phyloP scores from a whole-genome alignment of 176 grass and related monocot genomes.

The Cenchrus fungigraminus region DNA sequence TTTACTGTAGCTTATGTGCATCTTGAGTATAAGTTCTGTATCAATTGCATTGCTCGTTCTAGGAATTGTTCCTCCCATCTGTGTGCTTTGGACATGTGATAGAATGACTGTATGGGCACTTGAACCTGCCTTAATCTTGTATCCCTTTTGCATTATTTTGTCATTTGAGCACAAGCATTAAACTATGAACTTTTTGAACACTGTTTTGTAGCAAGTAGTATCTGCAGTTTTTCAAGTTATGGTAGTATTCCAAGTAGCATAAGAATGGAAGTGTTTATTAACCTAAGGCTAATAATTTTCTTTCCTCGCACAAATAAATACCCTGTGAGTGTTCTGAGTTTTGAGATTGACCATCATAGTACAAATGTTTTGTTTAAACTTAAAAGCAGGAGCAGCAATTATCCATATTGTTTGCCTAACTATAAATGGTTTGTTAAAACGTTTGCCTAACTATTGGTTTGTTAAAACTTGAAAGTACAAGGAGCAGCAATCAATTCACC shows the following conservation, averaged over 20 bases:
- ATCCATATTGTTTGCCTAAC: not conserved
- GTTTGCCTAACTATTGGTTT: not conserved
- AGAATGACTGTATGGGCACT: not conserved
- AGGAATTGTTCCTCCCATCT: not conserved
- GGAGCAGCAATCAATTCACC: not conserved
- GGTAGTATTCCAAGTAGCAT: conserved; percentile 2
- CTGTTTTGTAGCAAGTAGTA: not conserved
- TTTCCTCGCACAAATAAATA: not conserved
- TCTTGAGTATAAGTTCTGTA: not conserved
- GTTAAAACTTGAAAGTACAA: conserved; percentile 4
- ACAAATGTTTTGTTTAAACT: not conserved
- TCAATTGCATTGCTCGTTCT: not conserved
- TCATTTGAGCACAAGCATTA: conserved; percentile 5
- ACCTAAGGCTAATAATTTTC: not conserved
- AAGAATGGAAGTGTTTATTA: conserved; percentile 1
- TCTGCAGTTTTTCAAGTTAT: not conserved
- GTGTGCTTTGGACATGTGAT: not conserved
- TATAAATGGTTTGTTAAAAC: conserved; percentile 8
- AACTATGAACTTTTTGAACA: not conserved
- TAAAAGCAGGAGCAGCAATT: not conserved
- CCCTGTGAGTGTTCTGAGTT: not conserved
- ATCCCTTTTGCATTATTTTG: not conserved
- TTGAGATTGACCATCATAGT: not conserved
- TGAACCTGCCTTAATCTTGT: not conserved
- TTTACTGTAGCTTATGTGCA: not conserved